phyloP scores from a whole-genome alignment of 176 grass and related monocot genomes.

The Canna indica region DNA sequence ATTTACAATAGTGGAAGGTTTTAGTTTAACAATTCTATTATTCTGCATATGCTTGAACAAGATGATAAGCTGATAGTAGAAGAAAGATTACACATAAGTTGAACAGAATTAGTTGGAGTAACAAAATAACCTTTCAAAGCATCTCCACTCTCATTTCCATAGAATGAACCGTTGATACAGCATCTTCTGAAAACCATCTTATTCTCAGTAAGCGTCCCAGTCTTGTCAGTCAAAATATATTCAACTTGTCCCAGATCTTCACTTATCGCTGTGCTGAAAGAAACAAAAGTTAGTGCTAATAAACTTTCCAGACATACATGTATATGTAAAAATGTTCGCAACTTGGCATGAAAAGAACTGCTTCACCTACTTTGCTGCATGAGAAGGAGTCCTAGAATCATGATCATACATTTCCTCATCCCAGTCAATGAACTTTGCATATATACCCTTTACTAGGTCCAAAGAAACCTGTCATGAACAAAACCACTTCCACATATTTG shows the following conservation, averaged over 20 bases:
- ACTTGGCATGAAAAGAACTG: slow-evolving; percentile 10
- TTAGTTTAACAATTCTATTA: too few relatives aligned
- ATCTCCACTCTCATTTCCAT: slow-evolving; percentile 76
- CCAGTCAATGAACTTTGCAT: slow-evolving; percentile 94
- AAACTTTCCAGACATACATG: neutral
- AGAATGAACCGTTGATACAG: slow-evolving; percentile 63
- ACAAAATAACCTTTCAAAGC: slow-evolving; percentile 65
- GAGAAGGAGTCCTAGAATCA: slow-evolving; percentile 70
- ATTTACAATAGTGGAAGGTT: too few relatives aligned
- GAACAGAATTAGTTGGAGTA: too few relatives aligned
- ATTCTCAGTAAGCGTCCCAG: slow-evolving; percentile 86
- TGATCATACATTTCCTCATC: slow-evolving; percentile 91
- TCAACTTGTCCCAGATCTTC: slow-evolving; percentile 95
- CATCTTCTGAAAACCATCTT: slow-evolving; percentile 87
- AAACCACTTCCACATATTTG: neutral
- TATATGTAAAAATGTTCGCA: neutral
- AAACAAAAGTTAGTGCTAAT: slow-evolving; percentile 9
- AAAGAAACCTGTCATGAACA: slow-evolving; percentile 65
- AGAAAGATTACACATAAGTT: too few relatives aligned
- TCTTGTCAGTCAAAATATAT: slow-evolving; percentile 98
- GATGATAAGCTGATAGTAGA: too few relatives aligned
- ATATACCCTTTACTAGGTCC: slow-evolving; percentile 81
- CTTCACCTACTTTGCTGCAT: slow-evolving; percentile 66
- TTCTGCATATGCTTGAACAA: too few relatives aligned
- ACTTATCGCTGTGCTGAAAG: slow-evolving; percentile 97